Conservation (phyloP, 2,329 filamentous ascomycete genomes). For the Xylariaceae sp. region DNA sequence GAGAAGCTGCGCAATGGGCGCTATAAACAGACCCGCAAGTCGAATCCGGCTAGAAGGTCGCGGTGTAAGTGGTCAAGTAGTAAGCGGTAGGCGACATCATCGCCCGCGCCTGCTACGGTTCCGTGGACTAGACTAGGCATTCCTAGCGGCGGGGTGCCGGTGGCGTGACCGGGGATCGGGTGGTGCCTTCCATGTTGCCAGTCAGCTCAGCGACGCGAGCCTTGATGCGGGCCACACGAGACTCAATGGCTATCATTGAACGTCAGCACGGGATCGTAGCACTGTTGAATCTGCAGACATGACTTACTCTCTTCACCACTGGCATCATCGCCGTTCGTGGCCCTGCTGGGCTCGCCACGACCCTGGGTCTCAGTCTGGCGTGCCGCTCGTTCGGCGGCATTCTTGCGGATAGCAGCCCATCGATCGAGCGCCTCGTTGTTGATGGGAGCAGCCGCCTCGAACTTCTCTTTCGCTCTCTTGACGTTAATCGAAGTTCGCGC, state of each 20-base stretch:
- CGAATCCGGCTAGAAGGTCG: conserved; percentile 4
- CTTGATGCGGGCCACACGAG: conserved; percentile 94
- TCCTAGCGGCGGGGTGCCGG: conserved; percentile 35
- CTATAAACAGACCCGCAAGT: conserved; percentile 14
- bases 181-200: conserved; percentile 63
- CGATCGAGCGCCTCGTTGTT: conserved; percentile 58
- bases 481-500: conserved; percentile 34
- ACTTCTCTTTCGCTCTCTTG: conserved; percentile 26
- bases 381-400: conserved; percentile 76
- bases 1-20: conserved; percentile 5
- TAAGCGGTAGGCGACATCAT: conserved; percentile 3
- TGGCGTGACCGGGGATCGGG: conserved; percentile 32
- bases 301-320: conserved; percentile 69
- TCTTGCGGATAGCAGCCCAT: conserved; percentile 95
- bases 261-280: conserved; percentile 24
- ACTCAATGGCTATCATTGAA: conserved; percentile 72
- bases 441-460: conserved; percentile 30
- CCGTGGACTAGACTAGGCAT: conserved; percentile 21
- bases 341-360: conserved; percentile 51
- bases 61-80: not conserved
- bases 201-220: conserved; percentile 93
- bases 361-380: conserved; percentile 61
- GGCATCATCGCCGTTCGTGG: conserved; percentile 68
- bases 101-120: conserved; percentile 21
- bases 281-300: not conserved